A percentile compares a stretch with the other conserved stretches of the same genome.
phyloP scores from a whole-genome alignment of 2,329 filamentous ascomycete species.

The Neonectria neomacrospora region DNA sequence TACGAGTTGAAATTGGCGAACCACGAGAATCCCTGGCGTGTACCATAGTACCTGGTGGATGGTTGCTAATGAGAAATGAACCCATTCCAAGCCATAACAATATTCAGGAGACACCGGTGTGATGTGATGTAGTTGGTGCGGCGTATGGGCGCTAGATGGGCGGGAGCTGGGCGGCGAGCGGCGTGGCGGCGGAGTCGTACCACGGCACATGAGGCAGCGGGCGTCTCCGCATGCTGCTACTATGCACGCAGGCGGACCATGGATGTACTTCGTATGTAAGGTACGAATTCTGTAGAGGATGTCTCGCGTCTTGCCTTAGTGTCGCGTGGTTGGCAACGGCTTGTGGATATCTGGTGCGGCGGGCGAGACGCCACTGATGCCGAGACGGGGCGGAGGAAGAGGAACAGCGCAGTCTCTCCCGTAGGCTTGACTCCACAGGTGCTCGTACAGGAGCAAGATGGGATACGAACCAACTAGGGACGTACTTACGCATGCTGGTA shows the following conservation, averaged over 20 bases:
- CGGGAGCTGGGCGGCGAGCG: constrained; percentile 1
- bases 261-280: background rate
- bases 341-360: constrained; percentile 20
- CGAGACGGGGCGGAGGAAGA: constrained; percentile 1
- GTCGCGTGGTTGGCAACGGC: constrained; percentile 22
- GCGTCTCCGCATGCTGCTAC: constrained; percentile 4
- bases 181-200: constrained; percentile 21
- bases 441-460: background rate
- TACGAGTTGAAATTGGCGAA: constrained; percentile 35
- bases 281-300: background rate
- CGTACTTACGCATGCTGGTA: background rate
- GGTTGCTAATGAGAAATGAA: constrained; percentile 48
- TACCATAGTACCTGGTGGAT: constrained; percentile 45
- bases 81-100: constrained; percentile 33
- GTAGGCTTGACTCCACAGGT: background rate
- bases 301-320: constrained; percentile 19
- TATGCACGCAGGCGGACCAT: background rate
- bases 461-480: background rate
- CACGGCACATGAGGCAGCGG: constrained; percentile 15
- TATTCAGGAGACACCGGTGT: constrained; percentile 8
- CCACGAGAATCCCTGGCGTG: constrained; percentile 40
- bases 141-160: background rate
- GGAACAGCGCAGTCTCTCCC: background rate
- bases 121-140: constrained; percentile 2
- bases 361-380: background rate